A percentile compares a stretch with the other conserved stretches of the same genome.
phyloP scores from a whole-genome alignment of 257 asterid species.

The Ilex asprella region DNA sequence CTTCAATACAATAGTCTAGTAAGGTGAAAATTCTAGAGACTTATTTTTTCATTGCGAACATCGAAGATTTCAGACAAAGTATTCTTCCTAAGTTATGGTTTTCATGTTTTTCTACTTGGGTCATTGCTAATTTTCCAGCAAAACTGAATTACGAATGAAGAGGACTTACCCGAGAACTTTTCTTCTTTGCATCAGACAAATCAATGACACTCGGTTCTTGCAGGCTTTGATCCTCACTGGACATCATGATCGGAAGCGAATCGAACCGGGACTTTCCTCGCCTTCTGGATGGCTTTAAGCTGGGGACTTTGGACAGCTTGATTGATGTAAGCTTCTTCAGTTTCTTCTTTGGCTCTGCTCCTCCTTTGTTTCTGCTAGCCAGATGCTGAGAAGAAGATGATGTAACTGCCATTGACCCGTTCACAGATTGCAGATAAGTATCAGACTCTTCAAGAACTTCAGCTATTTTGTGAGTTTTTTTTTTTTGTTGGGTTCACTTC shows the following conservation, averaged over 20 bases:
- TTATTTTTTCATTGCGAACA: neutral
- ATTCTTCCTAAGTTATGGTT: neutral
- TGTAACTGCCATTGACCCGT: conserved; percentile 27
- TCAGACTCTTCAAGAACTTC: neutral
- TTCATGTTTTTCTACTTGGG: neutral
- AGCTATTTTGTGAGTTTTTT: neutral
- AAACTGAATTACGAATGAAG: neutral
- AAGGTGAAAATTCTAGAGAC: neutral
- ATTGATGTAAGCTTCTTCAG: conserved; percentile 19
- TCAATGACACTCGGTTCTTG: conserved; percentile 22
- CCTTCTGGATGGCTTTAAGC: conserved; percentile 18
- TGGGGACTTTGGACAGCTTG: conserved; percentile 18
- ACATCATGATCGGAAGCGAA: conserved; percentile 17
- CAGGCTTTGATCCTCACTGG: conserved; percentile 10
- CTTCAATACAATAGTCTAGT: neutral
- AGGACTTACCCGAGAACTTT: conserved; percentile 41
- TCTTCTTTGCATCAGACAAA: conserved; percentile 41
- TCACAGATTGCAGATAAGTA: neutral
- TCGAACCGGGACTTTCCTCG: conserved; percentile 15
- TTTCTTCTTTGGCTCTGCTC: conserved; percentile 18
- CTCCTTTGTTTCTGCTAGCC: conserved; percentile 16
- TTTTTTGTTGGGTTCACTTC: neutral
- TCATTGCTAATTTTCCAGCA: neutral
- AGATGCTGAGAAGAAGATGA: conserved; percentile 16
- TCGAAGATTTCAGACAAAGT: neutral